Evolutionary conservation across 306 rosid species (phyloP), one percentile per base, ranked within the genome.

Genomic region (Delonix regia): DNA sequence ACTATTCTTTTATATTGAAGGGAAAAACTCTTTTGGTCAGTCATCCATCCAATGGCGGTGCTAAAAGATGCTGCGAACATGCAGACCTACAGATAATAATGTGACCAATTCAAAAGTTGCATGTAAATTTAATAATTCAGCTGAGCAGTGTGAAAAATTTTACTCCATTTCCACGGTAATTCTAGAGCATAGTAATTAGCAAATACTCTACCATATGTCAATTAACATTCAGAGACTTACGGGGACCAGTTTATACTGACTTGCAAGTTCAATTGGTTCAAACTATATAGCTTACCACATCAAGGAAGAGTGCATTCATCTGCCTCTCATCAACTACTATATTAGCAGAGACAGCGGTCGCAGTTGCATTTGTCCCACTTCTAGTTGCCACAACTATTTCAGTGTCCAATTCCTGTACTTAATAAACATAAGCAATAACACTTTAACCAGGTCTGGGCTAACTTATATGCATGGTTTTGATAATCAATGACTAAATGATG

Each of bases 251-350:
- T 62, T 33, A 39, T 11, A 47, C 69, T 30, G 34, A 55, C 74
- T 68, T 21, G 24, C 27, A 66, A 72, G 52, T 19, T 36, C 19
- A 7, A 47, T 68, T 13, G 44, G 62, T 39, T 70, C 66, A 81
- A 48, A 15, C 27, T 33, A 62, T 28, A 79, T 39, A 53, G 73
- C 92, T 81, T 80, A 95, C 99, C 98, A 95, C 94, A 63, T 95
- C 96, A 45, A 92, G 97, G 86, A 95, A 95, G 77, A 93, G 94
- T 27, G 97, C 97, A 86, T 95, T 95, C 98, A 95, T 95, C 88
- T 95, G 99, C 86, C 99, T 91, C 85, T 95, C 97, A 62, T 95
- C 99, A 70, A 88, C 86, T 41, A 93, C 81, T 51, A 95, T 73
- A 85, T 93, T 93, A 28, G 99, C 98, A 72, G 98, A 85, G 27